Conservation (phyloP, 208 protist species). For the Histomonas meleagridis region DNA sequence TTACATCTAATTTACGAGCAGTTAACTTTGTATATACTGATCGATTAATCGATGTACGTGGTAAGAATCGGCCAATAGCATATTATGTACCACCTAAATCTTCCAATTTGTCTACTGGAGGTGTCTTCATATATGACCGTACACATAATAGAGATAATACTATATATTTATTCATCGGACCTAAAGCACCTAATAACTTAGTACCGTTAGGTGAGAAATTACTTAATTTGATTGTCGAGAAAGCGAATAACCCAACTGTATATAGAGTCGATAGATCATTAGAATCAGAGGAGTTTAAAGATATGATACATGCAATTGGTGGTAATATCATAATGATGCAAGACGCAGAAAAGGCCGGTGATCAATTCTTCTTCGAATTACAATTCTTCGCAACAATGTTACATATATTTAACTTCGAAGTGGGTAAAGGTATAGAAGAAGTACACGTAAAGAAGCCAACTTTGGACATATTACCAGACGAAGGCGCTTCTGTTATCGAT, state of each 20-base stretch:
- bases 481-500: not conserved
- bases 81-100: not conserved
- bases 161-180: not conserved
- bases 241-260: not conserved
- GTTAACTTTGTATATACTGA: not conserved
- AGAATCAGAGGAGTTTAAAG: not conserved
- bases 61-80: not conserved
- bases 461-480: not conserved
- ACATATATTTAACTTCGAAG: not conserved
- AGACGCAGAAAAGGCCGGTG: not conserved
- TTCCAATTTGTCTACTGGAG: not conserved
- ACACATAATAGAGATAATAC: not conserved
- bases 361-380: conserved; percentile 16
- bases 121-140: conserved; percentile 11
- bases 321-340: not conserved
- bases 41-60: not conserved
- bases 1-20: not conserved
- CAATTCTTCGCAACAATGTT: not conserved
- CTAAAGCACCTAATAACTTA: not conserved
- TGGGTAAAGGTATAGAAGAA: not conserved
- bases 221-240: not conserved
- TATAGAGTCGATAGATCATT: no score
- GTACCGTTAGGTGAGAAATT: not conserved
- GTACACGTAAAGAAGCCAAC: not conserved
- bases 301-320: conserved; percentile 12